Evolutionary conservation across 352 stramenopile genomes (phyloP).

Genomic region (Vaucheria bursata): DNA sequence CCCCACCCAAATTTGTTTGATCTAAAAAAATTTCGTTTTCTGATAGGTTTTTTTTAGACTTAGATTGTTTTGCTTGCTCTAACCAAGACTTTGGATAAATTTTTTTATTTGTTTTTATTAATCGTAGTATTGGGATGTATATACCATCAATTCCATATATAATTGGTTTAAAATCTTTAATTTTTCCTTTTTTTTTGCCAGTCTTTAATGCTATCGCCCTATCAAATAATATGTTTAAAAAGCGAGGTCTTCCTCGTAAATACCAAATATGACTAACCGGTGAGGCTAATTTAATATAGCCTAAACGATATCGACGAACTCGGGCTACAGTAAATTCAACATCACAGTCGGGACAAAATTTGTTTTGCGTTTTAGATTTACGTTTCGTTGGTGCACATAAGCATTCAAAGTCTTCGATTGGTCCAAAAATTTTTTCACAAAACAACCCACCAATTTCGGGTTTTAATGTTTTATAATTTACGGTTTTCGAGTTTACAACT

Average conservation of each 20-base stretch:
- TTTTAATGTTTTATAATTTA: slow-evolving; percentile 44
- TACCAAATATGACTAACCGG: slow-evolving; percentile 12
- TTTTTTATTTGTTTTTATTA: slow-evolving; percentile 10
- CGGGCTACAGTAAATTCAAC: background rate
- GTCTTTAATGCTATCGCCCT: no score
- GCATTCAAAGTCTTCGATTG: slow-evolving; percentile 12
- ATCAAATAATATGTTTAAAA: background rate
- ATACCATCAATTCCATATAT: no score
- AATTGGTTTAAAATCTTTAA: no score
- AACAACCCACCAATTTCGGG: background rate
- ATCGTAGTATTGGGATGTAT: no score
- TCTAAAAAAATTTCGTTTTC: no score
- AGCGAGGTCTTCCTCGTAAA: background rate
- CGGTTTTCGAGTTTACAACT: slow-evolving; percentile 27
- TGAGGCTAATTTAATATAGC: slow-evolving; percentile 8
- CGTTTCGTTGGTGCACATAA: background rate
- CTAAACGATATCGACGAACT: slow-evolving; percentile 11
- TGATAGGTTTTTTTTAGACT: no score
- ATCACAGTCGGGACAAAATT: slow-evolving; percentile 2
- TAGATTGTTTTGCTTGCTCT: no score
- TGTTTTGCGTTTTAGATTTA: background rate
- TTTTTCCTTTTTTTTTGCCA: no score
- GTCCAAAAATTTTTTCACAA: slow-evolving; percentile 15
- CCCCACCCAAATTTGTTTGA: no score
- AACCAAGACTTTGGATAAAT: no score